phyloP scores from a whole-genome alignment of 805 yeast species.

The Wickerhamiella australiensis region DNA sequence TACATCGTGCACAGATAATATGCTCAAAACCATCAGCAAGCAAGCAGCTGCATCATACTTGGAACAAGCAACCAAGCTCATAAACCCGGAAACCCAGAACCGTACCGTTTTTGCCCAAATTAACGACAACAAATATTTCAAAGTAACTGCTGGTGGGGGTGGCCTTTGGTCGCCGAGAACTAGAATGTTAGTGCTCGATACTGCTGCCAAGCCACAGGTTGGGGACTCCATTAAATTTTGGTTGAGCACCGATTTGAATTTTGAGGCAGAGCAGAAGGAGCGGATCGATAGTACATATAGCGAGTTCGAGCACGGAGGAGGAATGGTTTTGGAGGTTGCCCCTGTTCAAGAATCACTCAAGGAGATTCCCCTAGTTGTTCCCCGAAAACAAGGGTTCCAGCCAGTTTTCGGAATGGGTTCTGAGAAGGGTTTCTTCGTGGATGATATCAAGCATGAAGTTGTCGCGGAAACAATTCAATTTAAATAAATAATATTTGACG shows the following conservation, averaged over 20 bases:
- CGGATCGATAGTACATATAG: constrained; percentile 11
- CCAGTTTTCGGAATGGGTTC: constrained; percentile 26
- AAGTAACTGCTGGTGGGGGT: constrained; percentile 65
- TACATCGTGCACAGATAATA: constrained; percentile 43
- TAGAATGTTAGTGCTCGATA: constrained; percentile 52
- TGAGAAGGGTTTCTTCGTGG: constrained; percentile 26
- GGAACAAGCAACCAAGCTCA: constrained; percentile 28
- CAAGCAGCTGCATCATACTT: constrained; percentile 46
- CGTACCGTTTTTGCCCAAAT: constrained; percentile 22
- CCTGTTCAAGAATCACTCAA: constrained; percentile 21
- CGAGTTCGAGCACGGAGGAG: constrained; percentile 2
- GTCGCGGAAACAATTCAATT: constrained; percentile 21
- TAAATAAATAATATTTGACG: background rate
- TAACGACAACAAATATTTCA: constrained; percentile 29
- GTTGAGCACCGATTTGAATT: constrained; percentile 15
- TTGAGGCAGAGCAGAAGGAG: constrained; percentile 15
- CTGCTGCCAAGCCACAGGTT: constrained; percentile 36
- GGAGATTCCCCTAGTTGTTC: constrained; percentile 17
- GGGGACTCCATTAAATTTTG: constrained; percentile 40
- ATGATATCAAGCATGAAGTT: constrained; percentile 24
- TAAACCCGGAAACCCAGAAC: constrained; percentile 13
- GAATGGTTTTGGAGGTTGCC: constrained; percentile 22
- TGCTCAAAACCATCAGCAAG: constrained; percentile 44
- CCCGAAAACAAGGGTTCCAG: constrained; percentile 16
- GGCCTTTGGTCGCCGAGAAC: constrained; percentile 67